Base-by-base conservation (phyloP, 75 land plant genomes). In the Picea glauca region DNA sequence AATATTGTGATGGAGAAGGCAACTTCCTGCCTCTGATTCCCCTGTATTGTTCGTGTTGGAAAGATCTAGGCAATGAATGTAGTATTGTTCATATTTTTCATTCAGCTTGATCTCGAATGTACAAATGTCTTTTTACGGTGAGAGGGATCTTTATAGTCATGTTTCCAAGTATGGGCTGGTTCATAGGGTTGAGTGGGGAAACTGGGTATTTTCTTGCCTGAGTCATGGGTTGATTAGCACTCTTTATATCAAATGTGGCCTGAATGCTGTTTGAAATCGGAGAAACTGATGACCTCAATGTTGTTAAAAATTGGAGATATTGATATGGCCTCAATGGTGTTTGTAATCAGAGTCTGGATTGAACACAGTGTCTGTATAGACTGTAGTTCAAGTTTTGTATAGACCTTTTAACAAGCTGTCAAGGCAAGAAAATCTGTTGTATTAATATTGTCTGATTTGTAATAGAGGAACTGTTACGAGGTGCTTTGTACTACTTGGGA, bases 1-100 rank as follows among this genome's bases (percentile, higher is more conserved):
- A 40, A 35, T 70, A 70, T 70, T 38, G 73, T 70, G 73, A 70
- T 70, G 73, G 73, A 70, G 73, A 70, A 70, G 73, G 38, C 73
- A 70, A 43, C 73, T 70, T 38, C 73, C 73, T 70, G 46, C 73
- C 9, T 68, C 46, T 68, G 50, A 68, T 20, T 70, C 73, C 73
- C n/a, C n/a, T 70, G 66, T 63, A 17, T 70, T 70, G 73, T 70
- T 70, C 50, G 70, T 43, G 73, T 70, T 70, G 73, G 73, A 70
- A 70, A 70, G 73, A 38, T 70, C 43, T 70, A 70, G 73, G 50
- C 20, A 63, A 38, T 18, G 73, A 70, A n/a, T 70, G 73, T 70
- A 43, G 43, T 70, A 9, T 21, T n/a, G 21, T 70, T 40, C 50
- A 38, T 11, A 12, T 15, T 70, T 70, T 40, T 70, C 54, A 70